Evolutionary conservation across 2,329 filamentous ascomycete genomes (phyloP), one percentile per base, ranked within the genome.

Genomic region (Colletotrichum sp.): DNA sequence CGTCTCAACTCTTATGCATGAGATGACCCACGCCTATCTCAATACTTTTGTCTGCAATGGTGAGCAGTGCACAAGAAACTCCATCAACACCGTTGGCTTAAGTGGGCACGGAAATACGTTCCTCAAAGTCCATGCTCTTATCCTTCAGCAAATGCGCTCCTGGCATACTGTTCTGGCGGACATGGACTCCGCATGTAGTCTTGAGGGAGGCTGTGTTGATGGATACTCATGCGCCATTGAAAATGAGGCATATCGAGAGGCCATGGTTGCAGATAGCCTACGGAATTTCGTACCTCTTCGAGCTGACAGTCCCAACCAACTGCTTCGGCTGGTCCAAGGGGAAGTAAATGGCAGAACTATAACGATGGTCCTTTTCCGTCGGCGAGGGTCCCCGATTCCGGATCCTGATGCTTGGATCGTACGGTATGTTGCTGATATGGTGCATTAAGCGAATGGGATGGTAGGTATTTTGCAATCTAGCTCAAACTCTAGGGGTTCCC

Each of bases 1-100:
- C 10, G 57, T 74, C 13, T 22, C 39, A 30, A 75, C 71, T 5
- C 63, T 77, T 8, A n/a, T 77, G 28, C 75, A 77, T 30, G 77
- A 78, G 52, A 75, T 75, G 65, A 68, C 67, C 15, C 77, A 76
- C 63, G 71, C 65, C 5, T 77, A 75, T 18, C 22, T 77, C 15
- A 8, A 4, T 1, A 5, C 68, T 3, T 77, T 75, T 15, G 9
- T 65, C 22, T 78, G 71, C 32, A 1, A 2, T 5, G 26, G 48
- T 16, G 28, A 16, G n/a, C 59, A 75, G 18, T 72, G 75, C 36
- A n/a, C 5, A 22, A 39, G 36, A 9, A 60, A 73, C 39, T 4
- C 36, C 1, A 15, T 67, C 16, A 76, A 75, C 44, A 71, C 76
- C 5, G 13, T 2, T n/a, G 65, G 76, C 52, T 13, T 60, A 8